These are phyloP conservation scores for Suillus spraguei DNA, from an alignment of 768 basidiomycete genomes.

Conservation along the genomic window DNA sequence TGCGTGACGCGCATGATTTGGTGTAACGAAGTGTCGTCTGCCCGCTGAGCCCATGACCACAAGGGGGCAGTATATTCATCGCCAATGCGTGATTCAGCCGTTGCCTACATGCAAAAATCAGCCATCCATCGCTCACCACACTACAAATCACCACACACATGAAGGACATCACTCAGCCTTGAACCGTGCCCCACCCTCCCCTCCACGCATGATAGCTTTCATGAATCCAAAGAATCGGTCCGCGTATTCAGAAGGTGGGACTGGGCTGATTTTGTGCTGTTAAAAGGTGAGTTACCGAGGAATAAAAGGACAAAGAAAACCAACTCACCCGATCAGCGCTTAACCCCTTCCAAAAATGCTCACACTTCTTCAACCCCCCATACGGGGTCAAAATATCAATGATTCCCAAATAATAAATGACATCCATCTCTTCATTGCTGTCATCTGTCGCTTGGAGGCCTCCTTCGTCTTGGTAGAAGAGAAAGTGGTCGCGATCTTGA, in stretches of 20 bases:
- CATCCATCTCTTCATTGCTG: constrained; percentile 67
- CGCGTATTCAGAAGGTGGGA: constrained; percentile 85
- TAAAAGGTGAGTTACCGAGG: constrained; percentile 6
- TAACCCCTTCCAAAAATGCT: constrained; percentile 93
- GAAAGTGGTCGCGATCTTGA: constrained; percentile 57
- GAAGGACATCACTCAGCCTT: constrained; percentile 39
- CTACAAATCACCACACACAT: not conserved
- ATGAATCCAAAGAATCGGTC: constrained; percentile 88
- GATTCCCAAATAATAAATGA: constrained; percentile 92
- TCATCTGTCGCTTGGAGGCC: constrained; percentile 92
- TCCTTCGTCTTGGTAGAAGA: constrained; percentile 98
- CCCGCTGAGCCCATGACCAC: not conserved
- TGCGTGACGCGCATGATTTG: not conserved
- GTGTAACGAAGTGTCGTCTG: no score
- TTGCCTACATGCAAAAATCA: no score
- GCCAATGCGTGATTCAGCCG: not conserved
- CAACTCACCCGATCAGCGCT: constrained; percentile 82
- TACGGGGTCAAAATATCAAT: constrained; percentile 98
- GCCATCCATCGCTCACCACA: no score
- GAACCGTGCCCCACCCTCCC: constrained; percentile 61
- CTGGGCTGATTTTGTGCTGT: constrained; percentile 94
- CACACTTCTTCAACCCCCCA: constrained; percentile 70
- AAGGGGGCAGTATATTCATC: not conserved
- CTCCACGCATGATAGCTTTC: constrained; percentile 83
- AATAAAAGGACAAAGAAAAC: not conserved